A percentile compares a stretch with the other conserved stretches of the same genome.
Conservation (phyloP, 441 rosid species). For the Isatis lusitanica region DNA sequence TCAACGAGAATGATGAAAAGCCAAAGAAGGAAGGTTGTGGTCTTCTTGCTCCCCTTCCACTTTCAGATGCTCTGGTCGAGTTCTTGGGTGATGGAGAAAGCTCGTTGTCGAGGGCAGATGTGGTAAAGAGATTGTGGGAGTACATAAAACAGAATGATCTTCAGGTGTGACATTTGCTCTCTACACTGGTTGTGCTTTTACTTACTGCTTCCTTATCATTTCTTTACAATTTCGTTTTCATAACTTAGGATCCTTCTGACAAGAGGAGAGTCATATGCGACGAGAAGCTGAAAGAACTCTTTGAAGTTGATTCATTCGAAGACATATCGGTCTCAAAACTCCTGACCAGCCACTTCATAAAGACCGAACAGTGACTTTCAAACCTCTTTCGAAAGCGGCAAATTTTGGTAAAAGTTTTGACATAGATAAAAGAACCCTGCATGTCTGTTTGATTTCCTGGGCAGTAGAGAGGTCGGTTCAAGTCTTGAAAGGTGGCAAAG, state of each 20-base stretch:
- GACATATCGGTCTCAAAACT: constrained; percentile 53
- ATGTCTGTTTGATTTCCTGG: constrained; percentile 13
- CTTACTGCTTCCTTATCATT: background rate
- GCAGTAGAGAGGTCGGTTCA: constrained; percentile 18
- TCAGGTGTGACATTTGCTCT: constrained; percentile 48
- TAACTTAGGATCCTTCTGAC: constrained; percentile 62
- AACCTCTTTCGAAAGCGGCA: constrained; percentile 37
- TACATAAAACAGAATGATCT: constrained; percentile 71
- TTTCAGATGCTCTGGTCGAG: constrained; percentile 62
- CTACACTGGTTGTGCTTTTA: background rate
- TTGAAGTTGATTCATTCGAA: constrained; percentile 50
- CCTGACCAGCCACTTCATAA: constrained; percentile 49
- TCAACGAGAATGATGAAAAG: constrained; percentile 43
- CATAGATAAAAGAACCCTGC: background rate
- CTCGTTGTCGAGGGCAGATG: constrained; percentile 55
- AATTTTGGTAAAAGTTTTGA: constrained; percentile 36
- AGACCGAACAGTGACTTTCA: constrained; percentile 47
- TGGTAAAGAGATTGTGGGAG: constrained; percentile 70
- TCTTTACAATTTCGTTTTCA: constrained; percentile 14
- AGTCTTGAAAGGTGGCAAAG: constrained; percentile 11
- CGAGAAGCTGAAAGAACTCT: constrained; percentile 53
- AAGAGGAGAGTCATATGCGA: constrained; percentile 54
- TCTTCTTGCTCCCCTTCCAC: constrained; percentile 61
- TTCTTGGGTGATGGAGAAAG: constrained; percentile 70
- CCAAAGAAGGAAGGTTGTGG: constrained; percentile 55